Conservation (phyloP, 306 rosid species). For the Fragaria ananassa region DNA sequence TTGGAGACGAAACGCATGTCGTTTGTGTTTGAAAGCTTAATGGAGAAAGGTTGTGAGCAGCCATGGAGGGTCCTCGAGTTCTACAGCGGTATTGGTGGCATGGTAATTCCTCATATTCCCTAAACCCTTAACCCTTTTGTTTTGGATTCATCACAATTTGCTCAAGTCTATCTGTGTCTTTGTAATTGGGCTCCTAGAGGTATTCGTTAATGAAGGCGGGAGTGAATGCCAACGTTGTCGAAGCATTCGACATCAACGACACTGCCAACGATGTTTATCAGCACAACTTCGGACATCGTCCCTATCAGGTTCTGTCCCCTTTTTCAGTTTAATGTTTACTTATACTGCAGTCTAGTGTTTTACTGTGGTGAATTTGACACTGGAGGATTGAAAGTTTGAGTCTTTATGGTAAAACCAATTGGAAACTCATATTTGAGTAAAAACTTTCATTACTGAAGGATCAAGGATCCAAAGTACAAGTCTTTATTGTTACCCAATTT, state of each 20-base stretch:
- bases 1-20: not conserved
- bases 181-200: constrained; percentile 39
- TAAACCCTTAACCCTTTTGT: not conserved
- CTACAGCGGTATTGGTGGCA: constrained; percentile 95
- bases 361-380: not conserved
- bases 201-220: constrained; percentile 65
- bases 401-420: not conserved
- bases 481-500: not conserved
- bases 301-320: constrained; percentile 58
- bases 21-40: constrained; percentile 7
- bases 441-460: not conserved
- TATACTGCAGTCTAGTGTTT: not conserved
- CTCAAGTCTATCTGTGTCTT: constrained; percentile 4
- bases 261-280: constrained; percentile 81
- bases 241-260: constrained; percentile 89
- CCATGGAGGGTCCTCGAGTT: constrained; percentile 81
- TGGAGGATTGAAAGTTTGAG: not conserved
- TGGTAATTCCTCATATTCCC: constrained; percentile 38
- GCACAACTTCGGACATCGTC: constrained; percentile 79
- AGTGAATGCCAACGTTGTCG: constrained; percentile 57
- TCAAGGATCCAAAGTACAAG: not conserved
- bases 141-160: not conserved
- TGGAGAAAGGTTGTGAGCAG: constrained; percentile 41
- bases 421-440: not conserved
- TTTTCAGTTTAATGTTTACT: not conserved